Base-by-base conservation (phyloP, 208 protist species). In the Cochliopodium minus region DNA sequence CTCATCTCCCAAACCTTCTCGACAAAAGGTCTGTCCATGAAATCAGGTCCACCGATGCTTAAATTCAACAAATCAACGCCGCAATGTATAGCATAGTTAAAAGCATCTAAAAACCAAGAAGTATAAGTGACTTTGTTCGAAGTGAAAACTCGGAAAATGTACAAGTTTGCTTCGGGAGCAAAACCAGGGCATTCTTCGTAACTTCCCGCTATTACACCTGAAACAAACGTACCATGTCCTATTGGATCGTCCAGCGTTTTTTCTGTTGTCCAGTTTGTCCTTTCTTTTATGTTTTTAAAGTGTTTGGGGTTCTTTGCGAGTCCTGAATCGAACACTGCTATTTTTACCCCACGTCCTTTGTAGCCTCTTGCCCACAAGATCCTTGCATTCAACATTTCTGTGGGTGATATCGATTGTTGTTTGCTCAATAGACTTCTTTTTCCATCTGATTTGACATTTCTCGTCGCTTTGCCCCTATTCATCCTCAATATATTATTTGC, bases 191-290 rank as follows among this genome's bases (percentile, higher is more conserved):
- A 92, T 10, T 66, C 54, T 28, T 52, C 26, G 38, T 77, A 62
- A 10, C 77, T 66, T 28, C 71, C 71, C 0, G 76, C 86, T 49
- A 96, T 73, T 10, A 92, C 57, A 43, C 88, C 88, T 9, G 88
- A 77, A n/a, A 91, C 90, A 64, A 92, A 92, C 3, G 89, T 96
- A 23, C 93, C 94, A 65, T 98, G 93, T 7, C 85, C 86, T 35
- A 93, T 65, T 0, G 65, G 61, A 32, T 79, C 75, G 23, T 86
- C 80, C 1, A 57, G 35, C 3, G 38, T 68, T 25, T 48, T 56
- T 22, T 88, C 79, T 22, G 72, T 65, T 9, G 86, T 89, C 71
- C 76, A 93, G 53, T 89, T 69, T 0, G 66, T 80, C 2, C 58
- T 25, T 17, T 87, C 75, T 22, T 43, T 29, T 0, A 86, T 56